Percentiles rank a stretch among this genome's conserved stretches.
phyloP scores from a whole-genome alignment of 2,329 filamentous ascomycete genomes.

The Dactylella cylindrospora region DNA sequence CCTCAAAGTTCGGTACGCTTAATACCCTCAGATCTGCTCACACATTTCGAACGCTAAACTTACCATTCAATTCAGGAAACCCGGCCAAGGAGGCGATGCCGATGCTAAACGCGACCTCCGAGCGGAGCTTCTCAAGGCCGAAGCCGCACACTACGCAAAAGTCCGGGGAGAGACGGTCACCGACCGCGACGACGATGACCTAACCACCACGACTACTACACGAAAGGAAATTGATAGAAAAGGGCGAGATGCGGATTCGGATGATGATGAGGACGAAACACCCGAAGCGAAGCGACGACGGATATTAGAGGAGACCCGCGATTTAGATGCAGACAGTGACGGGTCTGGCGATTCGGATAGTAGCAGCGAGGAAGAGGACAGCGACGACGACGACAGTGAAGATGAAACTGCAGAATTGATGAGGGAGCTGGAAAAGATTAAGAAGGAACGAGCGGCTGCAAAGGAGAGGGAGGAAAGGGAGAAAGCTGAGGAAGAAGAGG shows the following conservation, averaged over 20 bases:
- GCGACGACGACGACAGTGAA: constrained; percentile 66
- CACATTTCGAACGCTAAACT: not conserved
- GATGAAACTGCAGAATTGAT: constrained; percentile 87
- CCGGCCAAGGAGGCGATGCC: constrained; percentile 84
- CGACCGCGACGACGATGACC: constrained; percentile 56
- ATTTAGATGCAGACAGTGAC: constrained; percentile 80
- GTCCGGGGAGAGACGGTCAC: constrained; percentile 58
- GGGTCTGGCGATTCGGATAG: constrained; percentile 54
- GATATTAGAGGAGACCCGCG: constrained; percentile 82
- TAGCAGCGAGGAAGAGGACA: constrained; percentile 58
- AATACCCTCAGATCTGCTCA: not conserved
- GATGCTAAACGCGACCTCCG: constrained; percentile 75
- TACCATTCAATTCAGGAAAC: constrained; percentile 59
- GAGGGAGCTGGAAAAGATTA: constrained; percentile 91
- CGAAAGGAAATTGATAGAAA: constrained; percentile 30
- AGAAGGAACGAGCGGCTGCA: constrained; percentile 78
- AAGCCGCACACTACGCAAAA: constrained; percentile 84
- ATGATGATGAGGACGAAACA: constrained; percentile 62
- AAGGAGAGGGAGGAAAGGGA: constrained; percentile 80
- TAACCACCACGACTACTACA: constrained; percentile 48
- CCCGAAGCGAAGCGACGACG: constrained; percentile 78
- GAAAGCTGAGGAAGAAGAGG: constrained; percentile 75
- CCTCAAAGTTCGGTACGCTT: constrained; percentile 74
- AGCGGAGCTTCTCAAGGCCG: constrained; percentile 83
- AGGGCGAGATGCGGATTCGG: constrained; percentile 56